Base-by-base conservation (phyloP, 345 rosid genomes). In the Salix exigua region DNA sequence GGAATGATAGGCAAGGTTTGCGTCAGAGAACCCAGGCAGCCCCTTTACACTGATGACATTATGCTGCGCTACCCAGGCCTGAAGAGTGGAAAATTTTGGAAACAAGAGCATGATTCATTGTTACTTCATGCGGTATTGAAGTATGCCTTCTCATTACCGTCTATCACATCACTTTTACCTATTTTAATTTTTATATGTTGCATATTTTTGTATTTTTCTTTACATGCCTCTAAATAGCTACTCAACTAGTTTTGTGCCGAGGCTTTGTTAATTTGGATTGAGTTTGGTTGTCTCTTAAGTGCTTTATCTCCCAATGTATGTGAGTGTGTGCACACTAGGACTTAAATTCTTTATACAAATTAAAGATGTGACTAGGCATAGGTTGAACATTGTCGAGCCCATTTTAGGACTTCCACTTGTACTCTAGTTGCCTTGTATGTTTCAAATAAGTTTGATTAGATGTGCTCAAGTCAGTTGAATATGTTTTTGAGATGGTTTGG, bases 41-140 rank as follows among this genome's bases (percentile, higher is more conserved):
- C 86, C 37, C 89, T 88, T 82, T 92, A 91, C 68, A 40, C 90
- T 1, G 86, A 89, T 66, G 97, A 95, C 80, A 88, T 92, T 67
- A 62, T 86, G 61, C 73, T 77, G 77, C 94, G 94, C 78, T 94
- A 85, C 77, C 95, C 99, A 25, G 91, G 89, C 71, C 81, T 96
- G 74, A 88, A 85, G 85, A 83, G 94, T 83, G 98, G 98, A 77
- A 91, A 87, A 81, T 83, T 84, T 79, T 96, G 99, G 99, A 96
- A 91, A 78, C 94, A 89, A 82, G 98, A 90, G 74, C 98, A 96
- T 79, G 99, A 96, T 86, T 76, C 75, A 40, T 72, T 86, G 75
- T 83, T 96, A 81, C 86, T 96, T 37, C 84, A 85, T 74, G 99
- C 99, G 37, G 96, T 96, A 35, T 81, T 89, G 48, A 96, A 89